phyloP scores from a whole-genome alignment of 495 filamentous ascomycete species.

The Paragyromitra xinjiangensis region DNA sequence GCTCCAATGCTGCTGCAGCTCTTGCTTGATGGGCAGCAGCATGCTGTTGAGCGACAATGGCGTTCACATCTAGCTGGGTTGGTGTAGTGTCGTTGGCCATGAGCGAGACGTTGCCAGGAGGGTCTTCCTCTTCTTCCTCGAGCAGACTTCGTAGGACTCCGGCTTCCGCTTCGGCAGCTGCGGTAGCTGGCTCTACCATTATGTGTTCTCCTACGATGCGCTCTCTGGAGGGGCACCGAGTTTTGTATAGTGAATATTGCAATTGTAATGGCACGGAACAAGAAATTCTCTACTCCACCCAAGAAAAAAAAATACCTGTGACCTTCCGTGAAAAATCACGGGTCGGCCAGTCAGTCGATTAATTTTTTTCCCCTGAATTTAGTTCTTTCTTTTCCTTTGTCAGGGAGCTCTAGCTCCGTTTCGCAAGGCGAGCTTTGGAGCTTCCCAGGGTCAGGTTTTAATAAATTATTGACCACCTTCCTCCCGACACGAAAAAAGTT shows the following conservation, averaged over 20 bases:
- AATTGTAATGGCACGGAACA: constrained; percentile 35
- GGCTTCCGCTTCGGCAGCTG: constrained; percentile 52
- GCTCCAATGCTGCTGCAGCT: constrained; percentile 54
- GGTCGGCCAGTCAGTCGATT: constrained; percentile 7
- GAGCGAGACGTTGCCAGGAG: constrained; percentile 37
- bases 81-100: constrained; percentile 38
- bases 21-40: constrained; percentile 54
- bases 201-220: constrained; percentile 31
- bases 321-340: constrained; percentile 35
- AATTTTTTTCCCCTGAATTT: constrained; percentile 15
- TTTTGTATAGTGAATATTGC: constrained; percentile 40
- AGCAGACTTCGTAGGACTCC: constrained; percentile 49
- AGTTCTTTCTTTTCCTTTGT: constrained; percentile 46
- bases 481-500: constrained; percentile 33
- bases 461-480: constrained; percentile 41
- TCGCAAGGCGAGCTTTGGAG: constrained; percentile 39
- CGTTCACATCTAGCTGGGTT: constrained; percentile 44
- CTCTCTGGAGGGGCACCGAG: constrained; percentile 25
- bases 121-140: constrained; percentile 49
- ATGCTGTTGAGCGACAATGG: constrained; percentile 55
- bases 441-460: constrained; percentile 43
- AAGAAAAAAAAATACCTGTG: constrained; percentile 35
- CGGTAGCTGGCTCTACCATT: constrained; percentile 48
- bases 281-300: constrained; percentile 27
- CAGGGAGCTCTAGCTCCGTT: constrained; percentile 45